phyloP scores from a whole-genome alignment of 352 stramenopile species.

The Aphanomyces invadans region DNA sequence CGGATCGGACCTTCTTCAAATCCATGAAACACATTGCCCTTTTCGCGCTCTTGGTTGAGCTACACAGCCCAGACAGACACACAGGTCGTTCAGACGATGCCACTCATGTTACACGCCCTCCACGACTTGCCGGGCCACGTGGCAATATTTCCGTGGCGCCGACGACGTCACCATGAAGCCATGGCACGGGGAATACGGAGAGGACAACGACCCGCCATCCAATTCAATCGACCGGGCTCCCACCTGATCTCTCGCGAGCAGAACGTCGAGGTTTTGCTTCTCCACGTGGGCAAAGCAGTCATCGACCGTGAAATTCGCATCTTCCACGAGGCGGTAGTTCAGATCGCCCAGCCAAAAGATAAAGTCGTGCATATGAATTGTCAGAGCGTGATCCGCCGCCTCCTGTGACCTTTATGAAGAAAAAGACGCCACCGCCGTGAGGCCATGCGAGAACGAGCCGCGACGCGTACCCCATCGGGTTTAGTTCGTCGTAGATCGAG shows the following conservation, averaged over 20 bases:
- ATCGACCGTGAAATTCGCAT: conserved; percentile 46
- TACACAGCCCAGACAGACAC: too few relatives aligned
- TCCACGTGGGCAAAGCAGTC: conserved; percentile 44
- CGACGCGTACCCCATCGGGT: conserved; percentile 34
- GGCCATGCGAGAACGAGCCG: neutral
- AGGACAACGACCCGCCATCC: too few relatives aligned
- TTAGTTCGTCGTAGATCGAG: conserved; percentile 25
- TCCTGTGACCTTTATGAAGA: conserved; percentile 38
- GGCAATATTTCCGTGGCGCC: too few relatives aligned
- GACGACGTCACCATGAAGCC: too few relatives aligned
- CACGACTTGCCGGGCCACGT: too few relatives aligned
- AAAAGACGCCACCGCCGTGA: conserved; percentile 31
- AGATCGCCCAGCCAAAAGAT: conserved; percentile 96
- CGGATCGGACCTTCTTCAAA: conserved; percentile 88
- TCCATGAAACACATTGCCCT: conserved; percentile 69
- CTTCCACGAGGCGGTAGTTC: conserved; percentile 86
- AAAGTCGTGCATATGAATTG: conserved; percentile 96
- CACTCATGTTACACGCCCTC: too few relatives aligned
- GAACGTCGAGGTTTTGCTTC: conserved; percentile 25
- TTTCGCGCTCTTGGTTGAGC: conserved; percentile 58
- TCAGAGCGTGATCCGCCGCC: conserved; percentile 1
- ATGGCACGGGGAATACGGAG: too few relatives aligned
- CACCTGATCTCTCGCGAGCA: conserved; percentile 36
- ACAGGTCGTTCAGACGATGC: too few relatives aligned
- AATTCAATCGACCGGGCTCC: too few relatives aligned